Base-by-base conservation (phyloP, 1,284 basidiomycete species). In the Stygiomarasmius scandens region DNA sequence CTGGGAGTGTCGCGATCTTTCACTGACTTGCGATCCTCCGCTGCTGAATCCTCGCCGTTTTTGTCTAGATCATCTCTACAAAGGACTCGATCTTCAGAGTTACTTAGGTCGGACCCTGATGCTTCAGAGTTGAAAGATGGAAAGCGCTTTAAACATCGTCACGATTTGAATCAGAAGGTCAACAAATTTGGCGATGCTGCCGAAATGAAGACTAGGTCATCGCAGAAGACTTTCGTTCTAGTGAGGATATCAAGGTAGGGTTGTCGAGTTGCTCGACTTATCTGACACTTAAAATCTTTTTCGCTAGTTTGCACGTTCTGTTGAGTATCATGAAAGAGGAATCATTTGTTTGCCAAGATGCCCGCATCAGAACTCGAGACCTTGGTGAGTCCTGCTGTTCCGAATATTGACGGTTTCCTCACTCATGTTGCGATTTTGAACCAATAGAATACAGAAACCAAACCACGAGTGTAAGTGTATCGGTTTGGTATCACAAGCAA, bases 381-480 rank as follows among this genome's bases (percentile, higher is more conserved):
- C 73, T 97, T 49, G 87, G n/a, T n/a, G n/a, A n/a, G n/a, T n/a
- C n/a, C n/a, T n/a, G n/a, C n/a, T n/a, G n/a, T n/a, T n/a, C n/a
- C n/a, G n/a, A n/a, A n/a, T n/a, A n/a, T n/a, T n/a, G n/a, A n/a
- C n/a, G n/a, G n/a, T n/a, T n/a, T n/a, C n/a, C n/a, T n/a, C n/a
- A n/a, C n/a, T n/a, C n/a, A n/a, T n/a, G n/a, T n/a, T n/a, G n/a
- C n/a, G n/a, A n/a, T n/a, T n/a, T n/a, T n/a, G n/a, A n/a, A n/a
- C n/a, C n/a, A n/a, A n/a, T n/a, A n/a, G n/a, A 90, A 66, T 96
- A 94, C 71, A 83, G 85, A 62, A 94, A 96, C 69, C 88, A 93
- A 71, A 95, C 93, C 0, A 94, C 87, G 85, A 92, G 90, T 72
- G 90, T 92, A 71, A 64, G 89, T 69, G 20, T 16, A 29, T 51